A percentile compares a stretch with the other conserved stretches of the same genome.
phyloP scores from a whole-genome alignment of 139 green algal genomes.

The Limnomonas spitsbergensis region DNA sequence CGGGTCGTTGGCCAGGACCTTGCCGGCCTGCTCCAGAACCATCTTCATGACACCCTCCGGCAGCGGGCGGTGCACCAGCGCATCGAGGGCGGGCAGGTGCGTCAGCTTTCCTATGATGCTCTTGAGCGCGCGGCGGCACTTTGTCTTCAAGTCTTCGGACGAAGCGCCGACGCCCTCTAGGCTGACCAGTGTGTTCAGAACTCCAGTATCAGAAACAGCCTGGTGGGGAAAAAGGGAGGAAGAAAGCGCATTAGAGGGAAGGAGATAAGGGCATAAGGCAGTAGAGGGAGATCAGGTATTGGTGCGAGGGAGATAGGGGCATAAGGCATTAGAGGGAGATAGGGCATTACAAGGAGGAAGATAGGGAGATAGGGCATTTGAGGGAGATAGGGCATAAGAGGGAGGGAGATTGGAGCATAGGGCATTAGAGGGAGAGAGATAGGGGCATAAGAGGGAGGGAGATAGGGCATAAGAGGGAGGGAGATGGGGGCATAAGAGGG shows the following conservation, averaged over 20 bases:
- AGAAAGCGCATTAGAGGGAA: background rate
- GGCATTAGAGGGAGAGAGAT: no score
- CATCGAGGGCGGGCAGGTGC: constrained; percentile 72
- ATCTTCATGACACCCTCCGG: constrained; percentile 77
- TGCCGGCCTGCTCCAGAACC: constrained; percentile 63
- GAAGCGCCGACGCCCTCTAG: constrained; percentile 45
- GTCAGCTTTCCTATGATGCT: constrained; percentile 77
- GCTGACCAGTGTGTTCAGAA: constrained; percentile 63
- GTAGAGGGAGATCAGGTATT: no score
- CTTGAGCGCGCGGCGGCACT: constrained; percentile 78
- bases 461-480: no score
- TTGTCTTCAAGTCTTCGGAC: constrained; percentile 79
- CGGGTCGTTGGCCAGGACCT: constrained; percentile 80
- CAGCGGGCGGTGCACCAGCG: constrained; percentile 67
- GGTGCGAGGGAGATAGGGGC: no score
- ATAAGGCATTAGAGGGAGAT: no score
- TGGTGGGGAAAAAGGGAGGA: constrained; percentile 3
- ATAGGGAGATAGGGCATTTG: no score
- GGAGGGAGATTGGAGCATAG: no score
- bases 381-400: no score
- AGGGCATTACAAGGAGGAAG: no score
- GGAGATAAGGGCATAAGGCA: background rate
- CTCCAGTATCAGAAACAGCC: constrained; percentile 76
- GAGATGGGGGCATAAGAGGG: no score
- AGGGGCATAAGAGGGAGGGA: no score